Percentiles rank a stretch among this genome's conserved stretches.
Evolutionary conservation across 2,329 filamentous ascomycete species (phyloP).

Genomic region (Alternaria conjuncta): DNA sequence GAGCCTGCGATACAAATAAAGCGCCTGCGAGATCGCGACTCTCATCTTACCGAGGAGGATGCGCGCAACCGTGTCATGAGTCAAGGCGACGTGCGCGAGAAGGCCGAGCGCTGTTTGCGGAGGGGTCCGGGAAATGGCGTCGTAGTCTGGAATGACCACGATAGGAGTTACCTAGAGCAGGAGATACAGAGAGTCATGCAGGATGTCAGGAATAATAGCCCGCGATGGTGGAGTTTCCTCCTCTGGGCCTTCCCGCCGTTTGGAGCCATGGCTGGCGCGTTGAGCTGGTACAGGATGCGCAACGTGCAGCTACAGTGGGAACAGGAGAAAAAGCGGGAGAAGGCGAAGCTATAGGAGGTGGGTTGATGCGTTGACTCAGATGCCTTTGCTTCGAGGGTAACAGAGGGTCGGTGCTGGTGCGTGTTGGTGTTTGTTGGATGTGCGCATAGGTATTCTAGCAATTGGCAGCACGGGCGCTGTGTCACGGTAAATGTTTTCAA

Average conservation of each 20-base stretch:
- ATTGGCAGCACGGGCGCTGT: conserved; percentile 15
- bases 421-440: conserved; percentile 12
- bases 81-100: conserved; percentile 84
- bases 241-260: conserved; percentile 74
- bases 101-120: conserved; percentile 76
- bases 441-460: conserved; percentile 19
- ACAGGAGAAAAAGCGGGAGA: conserved; percentile 61
- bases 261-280: conserved; percentile 70
- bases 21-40: conserved; percentile 75
- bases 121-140: conserved; percentile 70
- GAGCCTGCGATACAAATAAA: conserved; percentile 84
- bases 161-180: conserved; percentile 69
- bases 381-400: neutral
- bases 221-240: conserved; percentile 83
- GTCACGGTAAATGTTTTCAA: conserved; percentile 9
- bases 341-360: conserved; percentile 61
- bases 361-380: neutral
- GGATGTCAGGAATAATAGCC: conserved; percentile 68
- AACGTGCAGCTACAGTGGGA: conserved; percentile 75
- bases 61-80: conserved; percentile 84
- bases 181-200: conserved; percentile 72
- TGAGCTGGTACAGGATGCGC: conserved; percentile 76
- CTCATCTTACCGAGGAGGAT: conserved; percentile 81
- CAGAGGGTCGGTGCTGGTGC: conserved; percentile 6
- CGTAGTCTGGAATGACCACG: conserved; percentile 90